Base-by-base conservation (phyloP, 805 yeast genomes). In the Metschnikowia gelsemii region DNA sequence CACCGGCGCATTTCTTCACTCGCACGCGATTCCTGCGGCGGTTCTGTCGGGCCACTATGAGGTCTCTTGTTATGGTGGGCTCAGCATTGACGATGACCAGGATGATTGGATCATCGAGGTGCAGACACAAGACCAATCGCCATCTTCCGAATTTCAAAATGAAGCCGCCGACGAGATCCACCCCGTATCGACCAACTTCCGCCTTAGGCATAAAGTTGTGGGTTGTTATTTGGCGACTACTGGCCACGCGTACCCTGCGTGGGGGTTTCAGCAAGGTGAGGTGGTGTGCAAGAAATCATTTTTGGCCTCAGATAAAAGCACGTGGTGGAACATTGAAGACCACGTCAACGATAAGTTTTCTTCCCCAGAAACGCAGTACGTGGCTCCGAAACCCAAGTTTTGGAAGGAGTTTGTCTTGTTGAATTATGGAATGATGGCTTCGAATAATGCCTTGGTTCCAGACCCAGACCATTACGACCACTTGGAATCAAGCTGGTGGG, bases 71-170 rank as follows among this genome's bases (percentile, higher is more conserved):
- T 88, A 88, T 58, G 95, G 96, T 43, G 77, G 79, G 49, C 72
- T 75, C 35, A 70, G 75, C 0, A 60, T 80, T 46, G 91, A 93
- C 46, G 98, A 91, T 56, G 62, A 62, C 3, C 85, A 86, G 57
- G 97, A 90, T 60, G 83, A 93, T 63, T 93, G 99, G 99, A 68
- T 84, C 27, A 70, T 91, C 32, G 96, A 91, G 66, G 74, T 93
- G 50, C 85, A 79, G 42, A 78, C 78, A 34, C 91, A 85, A 59
- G 70, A 66, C 51, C 40, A 35, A 35, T 58, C 73, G 40, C 61
- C 77, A 12, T 52, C 71, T 45, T 40, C 62, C 7, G 73, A 73
- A 32, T 70, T 68, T 46, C 60, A 55, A 18, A 58, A 67, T 35
- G 87, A 85, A 60, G 72, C 72, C 42, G 55, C 59, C 5, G 52